Conservation (phyloP, 345 rosid species). For the Eucalyptus cloeziana region DNA sequence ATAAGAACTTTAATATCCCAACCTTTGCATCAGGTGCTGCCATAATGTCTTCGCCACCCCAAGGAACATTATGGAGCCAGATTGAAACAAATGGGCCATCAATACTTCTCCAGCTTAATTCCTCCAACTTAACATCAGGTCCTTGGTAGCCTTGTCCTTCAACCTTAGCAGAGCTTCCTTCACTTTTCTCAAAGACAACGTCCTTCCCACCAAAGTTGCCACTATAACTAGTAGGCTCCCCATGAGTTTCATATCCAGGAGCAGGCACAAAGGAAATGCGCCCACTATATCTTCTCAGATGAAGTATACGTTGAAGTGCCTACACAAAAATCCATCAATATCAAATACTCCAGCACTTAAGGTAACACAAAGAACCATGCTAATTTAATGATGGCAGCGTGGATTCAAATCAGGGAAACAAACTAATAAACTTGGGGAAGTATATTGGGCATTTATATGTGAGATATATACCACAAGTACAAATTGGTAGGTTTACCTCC, state of each 20-base stretch:
- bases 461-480: neutral
- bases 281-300: conserved; percentile 65
- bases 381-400: neutral
- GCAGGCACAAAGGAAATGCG: conserved; percentile 79
- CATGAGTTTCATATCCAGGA: conserved; percentile 74
- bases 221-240: conserved; percentile 39
- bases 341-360: neutral
- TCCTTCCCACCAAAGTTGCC: neutral
- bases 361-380: neutral
- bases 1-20: neutral
- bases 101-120: conserved; percentile 66
- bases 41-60: conserved; percentile 73
- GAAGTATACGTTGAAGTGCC: conserved; percentile 65
- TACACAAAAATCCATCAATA: neutral
- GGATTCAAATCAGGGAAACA: neutral
- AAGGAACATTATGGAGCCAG: conserved; percentile 98
- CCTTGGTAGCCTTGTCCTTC: conserved; percentile 41
- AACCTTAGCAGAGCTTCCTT: conserved; percentile 7
- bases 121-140: conserved; percentile 35
- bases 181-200: neutral
- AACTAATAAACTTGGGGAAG: neutral
- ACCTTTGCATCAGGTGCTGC: conserved; percentile 98
- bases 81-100: conserved; percentile 84
- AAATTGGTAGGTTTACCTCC: neutral
- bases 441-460: neutral